Percentiles rank a stretch among this genome's conserved stretches.
Evolutionary conservation across 345 rosid species (phyloP).

Genomic region (Gossypioides kirkii): DNA sequence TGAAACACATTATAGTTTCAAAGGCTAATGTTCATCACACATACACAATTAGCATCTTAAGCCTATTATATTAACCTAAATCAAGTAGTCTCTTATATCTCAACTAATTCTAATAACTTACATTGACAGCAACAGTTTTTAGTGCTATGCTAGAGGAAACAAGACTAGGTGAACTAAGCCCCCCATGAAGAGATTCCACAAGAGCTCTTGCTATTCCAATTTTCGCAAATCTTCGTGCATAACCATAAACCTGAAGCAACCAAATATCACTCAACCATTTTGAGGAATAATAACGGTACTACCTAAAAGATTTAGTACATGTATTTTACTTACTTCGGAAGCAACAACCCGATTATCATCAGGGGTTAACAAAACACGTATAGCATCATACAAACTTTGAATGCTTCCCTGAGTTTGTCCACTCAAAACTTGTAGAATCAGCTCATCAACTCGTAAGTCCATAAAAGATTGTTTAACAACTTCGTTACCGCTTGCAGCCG

Average conservation of each 20-base stretch:
- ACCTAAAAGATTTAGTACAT: neutral
- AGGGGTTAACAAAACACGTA: constrained; percentile 67
- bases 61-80: neutral
- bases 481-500: constrained; percentile 81
- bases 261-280: neutral
- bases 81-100: neutral
- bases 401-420: constrained; percentile 33
- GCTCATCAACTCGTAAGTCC: constrained; percentile 75
- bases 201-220: constrained; percentile 70
- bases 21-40: neutral
- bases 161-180: constrained; percentile 67
- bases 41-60: neutral
- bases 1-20: neutral
- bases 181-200: constrained; percentile 55
- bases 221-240: constrained; percentile 84
- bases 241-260: constrained; percentile 75
- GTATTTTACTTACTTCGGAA: constrained; percentile 62
- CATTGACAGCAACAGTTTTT: constrained; percentile 85
- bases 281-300: neutral
- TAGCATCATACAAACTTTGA: constrained; percentile 63
- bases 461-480: constrained; percentile 70
- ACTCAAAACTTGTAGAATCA: constrained; percentile 56
- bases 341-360: constrained; percentile 95
- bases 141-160: constrained; percentile 75
- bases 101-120: constrained; percentile 29